Evolutionary conservation across 2,329 filamentous ascomycete species (phyloP).

Genomic region (Emergomyces orientalis): DNA sequence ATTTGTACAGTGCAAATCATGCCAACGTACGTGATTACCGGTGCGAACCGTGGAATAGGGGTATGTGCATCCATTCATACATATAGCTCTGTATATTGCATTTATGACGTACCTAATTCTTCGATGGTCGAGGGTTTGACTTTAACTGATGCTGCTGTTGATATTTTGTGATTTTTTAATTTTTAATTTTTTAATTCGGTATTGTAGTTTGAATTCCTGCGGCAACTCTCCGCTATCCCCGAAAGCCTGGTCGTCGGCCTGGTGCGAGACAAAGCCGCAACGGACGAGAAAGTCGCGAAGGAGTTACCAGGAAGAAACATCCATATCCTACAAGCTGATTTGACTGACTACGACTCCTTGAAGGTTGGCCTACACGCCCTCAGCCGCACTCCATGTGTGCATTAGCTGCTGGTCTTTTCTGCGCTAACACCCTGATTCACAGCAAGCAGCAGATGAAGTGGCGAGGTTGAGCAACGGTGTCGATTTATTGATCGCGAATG

Average conservation of each 20-base stretch:
- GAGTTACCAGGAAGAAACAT: constrained; percentile 36
- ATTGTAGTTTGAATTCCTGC: constrained; percentile 42
- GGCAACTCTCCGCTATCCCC: constrained; percentile 37
- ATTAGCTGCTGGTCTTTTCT: too few relatives aligned
- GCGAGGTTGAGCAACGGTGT: constrained; percentile 32
- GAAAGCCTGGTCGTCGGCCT: constrained; percentile 41
- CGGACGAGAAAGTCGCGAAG: constrained; percentile 36
- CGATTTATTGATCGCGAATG: constrained; percentile 48
- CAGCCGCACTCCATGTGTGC: too few relatives aligned
- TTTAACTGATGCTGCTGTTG: neutral
- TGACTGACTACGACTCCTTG: constrained; percentile 34
- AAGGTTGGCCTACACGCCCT: constrained; percentile 23
- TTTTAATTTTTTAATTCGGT: neutral
- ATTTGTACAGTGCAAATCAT: constrained; percentile 6
- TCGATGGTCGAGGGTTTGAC: neutral
- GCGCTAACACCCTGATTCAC: neutral
- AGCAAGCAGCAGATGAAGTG: constrained; percentile 17
- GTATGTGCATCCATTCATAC: constrained; percentile 7
- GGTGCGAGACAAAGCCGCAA: constrained; percentile 39
- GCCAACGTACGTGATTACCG: constrained; percentile 21
- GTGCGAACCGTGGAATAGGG: constrained; percentile 21
- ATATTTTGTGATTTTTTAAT: too few relatives aligned
- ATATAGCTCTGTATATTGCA: neutral
- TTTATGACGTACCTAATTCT: neutral
- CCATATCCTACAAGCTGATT: constrained; percentile 40